Conservation (phyloP, 2,329 filamentous ascomycete species). For the Escovopsis weberi region DNA sequence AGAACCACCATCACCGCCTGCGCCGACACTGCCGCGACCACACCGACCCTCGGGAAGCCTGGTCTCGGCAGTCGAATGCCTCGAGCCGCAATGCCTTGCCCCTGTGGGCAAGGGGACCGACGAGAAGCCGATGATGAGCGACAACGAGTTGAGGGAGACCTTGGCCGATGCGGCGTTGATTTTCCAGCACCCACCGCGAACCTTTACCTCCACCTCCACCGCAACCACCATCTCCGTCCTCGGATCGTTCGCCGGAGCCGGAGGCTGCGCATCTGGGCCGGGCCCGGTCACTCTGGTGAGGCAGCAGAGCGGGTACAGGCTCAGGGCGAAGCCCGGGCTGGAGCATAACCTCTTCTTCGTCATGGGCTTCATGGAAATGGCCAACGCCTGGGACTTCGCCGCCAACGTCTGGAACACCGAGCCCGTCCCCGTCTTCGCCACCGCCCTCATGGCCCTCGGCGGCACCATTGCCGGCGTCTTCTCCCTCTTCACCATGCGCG, state of each 20-base stretch:
- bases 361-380: conserved; percentile 38
- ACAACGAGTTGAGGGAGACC: background rate
- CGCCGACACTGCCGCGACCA: background rate
- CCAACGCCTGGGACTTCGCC: conserved; percentile 41
- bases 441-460: conserved; percentile 37
- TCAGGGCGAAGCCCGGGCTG: background rate
- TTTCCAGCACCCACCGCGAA: background rate
- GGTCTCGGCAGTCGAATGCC: too few relatives aligned
- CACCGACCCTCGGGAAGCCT: too few relatives aligned
- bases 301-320: background rate
- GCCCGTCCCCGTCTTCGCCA: conserved; percentile 33
- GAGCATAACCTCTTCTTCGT: conserved; percentile 13
- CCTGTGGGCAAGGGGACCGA: too few relatives aligned
- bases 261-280: background rate
- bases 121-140: too few relatives aligned
- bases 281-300: conserved; percentile 2
- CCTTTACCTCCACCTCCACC: background rate
- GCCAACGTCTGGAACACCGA: conserved; percentile 42
- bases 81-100: too few relatives aligned
- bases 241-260: background rate
- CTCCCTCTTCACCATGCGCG: conserved; percentile 29
- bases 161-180: background rate
- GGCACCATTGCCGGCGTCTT: conserved; percentile 30
- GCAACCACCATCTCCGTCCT: background rate
- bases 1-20: background rate